Evolutionary conservation across 306 rosid genomes (phyloP).

Genomic region (Echinosophora koreensis): DNA sequence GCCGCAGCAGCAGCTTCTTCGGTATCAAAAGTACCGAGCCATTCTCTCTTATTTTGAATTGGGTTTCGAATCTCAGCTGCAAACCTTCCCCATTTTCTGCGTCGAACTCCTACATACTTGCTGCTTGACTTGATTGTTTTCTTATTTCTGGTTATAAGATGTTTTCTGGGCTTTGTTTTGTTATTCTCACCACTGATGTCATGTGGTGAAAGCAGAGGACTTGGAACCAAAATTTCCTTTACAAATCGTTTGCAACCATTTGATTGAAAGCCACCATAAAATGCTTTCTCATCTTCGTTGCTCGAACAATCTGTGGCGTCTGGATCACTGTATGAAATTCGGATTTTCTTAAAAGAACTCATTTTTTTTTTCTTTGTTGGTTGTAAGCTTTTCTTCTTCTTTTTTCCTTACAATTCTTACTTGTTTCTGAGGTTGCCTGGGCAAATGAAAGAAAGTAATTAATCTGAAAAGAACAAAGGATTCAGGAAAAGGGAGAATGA

Average conservation of each 20-base stretch:
- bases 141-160: not conserved
- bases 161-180: not conserved
- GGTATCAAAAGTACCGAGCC: constrained; percentile 67
- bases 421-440: constrained; percentile 23
- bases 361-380: constrained; percentile 18
- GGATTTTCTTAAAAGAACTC: constrained; percentile 48
- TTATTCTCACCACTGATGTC: not conserved
- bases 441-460: not conserved
- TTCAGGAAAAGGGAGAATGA: not conserved
- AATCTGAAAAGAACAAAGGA: not conserved
- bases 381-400: constrained; percentile 39
- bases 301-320: constrained; percentile 72
- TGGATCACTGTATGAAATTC: constrained; percentile 60
- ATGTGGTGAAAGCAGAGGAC: not conserved
- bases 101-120: constrained; percentile 58
- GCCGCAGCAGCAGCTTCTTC: constrained; percentile 60
- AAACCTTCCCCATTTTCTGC: constrained; percentile 61
- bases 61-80: constrained; percentile 69
- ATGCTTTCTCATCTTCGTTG: constrained; percentile 57
- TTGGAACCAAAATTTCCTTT: constrained; percentile 53
- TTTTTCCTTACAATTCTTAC: constrained; percentile 15
- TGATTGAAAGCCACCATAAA: not conserved
- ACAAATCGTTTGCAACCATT: constrained; percentile 38
- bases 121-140: constrained; percentile 17
- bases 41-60: constrained; percentile 26